phyloP scores from a whole-genome alignment of 106 monocot species.

The Agapanthus africanus region DNA sequence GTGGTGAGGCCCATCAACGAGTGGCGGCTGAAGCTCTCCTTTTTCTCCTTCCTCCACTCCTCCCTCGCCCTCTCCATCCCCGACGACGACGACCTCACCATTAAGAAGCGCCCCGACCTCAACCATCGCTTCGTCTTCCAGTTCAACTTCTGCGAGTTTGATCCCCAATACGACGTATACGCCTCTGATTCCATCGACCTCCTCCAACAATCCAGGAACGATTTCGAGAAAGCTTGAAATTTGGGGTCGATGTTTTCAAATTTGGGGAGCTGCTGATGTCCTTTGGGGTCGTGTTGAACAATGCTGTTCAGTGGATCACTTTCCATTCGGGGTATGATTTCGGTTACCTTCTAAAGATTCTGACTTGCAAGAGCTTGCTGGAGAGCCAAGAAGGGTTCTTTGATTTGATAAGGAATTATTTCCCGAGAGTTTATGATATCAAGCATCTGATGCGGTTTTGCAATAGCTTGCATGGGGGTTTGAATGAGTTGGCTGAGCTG shows the following conservation, averaged over 20 bases:
- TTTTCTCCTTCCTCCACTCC: constrained; percentile 71
- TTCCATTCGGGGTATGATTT: constrained; percentile 22
- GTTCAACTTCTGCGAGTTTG: constrained; percentile 22
- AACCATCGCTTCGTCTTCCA: constrained; percentile 14
- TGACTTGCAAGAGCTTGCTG: constrained; percentile 12
- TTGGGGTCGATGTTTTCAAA: constrained; percentile 2
- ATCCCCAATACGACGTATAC: constrained; percentile 1
- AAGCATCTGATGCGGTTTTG: constrained; percentile 22
- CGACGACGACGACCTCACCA: constrained; percentile 54
- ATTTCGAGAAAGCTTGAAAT: constrained; percentile 6
- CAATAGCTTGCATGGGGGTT: constrained; percentile 15
- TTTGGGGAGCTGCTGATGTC: constrained; percentile 20
- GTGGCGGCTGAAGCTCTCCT: constrained; percentile 73
- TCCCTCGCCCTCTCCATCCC: constrained; percentile 37
- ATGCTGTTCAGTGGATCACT: constrained; percentile 14
- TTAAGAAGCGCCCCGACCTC: constrained; percentile 33
- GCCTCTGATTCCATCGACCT: constrained; percentile 15
- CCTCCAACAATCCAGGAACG: constrained; percentile 8
- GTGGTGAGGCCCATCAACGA: constrained; percentile 82
- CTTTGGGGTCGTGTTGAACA: constrained; percentile 13
- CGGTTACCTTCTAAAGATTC: constrained; percentile 13
- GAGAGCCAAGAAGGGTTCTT: constrained; percentile 15
- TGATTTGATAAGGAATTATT: constrained; percentile 9
- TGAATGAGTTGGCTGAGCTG: constrained; percentile 18
- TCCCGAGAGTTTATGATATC: constrained; percentile 15